Base-by-base conservation (phyloP, 495 filamentous ascomycete species). In the Aspergillus conjunctus region DNA sequence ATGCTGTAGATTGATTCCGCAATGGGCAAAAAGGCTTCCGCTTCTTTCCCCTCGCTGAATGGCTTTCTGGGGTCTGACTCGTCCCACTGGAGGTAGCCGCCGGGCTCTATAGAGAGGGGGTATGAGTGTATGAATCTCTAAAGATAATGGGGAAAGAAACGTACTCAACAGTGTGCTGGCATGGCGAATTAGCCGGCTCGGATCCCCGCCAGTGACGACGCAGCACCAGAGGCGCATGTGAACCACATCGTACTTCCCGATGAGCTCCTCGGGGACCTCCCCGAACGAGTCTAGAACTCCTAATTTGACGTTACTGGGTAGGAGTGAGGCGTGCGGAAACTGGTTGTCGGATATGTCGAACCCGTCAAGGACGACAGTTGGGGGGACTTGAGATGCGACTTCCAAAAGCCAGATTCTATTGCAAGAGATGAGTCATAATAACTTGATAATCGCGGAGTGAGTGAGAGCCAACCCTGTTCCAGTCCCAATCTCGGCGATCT, bases 11-110 rank as follows among this genome's bases (percentile, higher is more conserved):
- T 52, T 3, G 50, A 52, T 1, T 11, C 22, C 8, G 30, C 50
- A 32, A 52, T 18, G 15, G 22, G 50, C 12, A 32, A 26, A 52
- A 52, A 32, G 15, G 50, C 50, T n/a, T 52, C 22, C 1, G 50
- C 50, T 31, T 33, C 14, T 33, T 52, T 26, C 4, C 50, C 50
- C 50, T 32, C 20, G 4, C 15, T 21, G 11, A 52, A 32, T 7
- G 22, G 50, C 4, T 52, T 32, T 32, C 22, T 30, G 14, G 30
- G 30, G 20, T 52, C 50, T 11, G 50, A 4, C 22, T 56, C 54
- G 14, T 56, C 54, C 54, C 54, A 56, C 20, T 56, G 54, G 20
- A 56, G 11, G 12, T 45, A 56, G 6, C 54, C 54, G 4, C 54
- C 54, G 12, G 54, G 54, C 20, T 56, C 54, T 56, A 30, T 30